Evolutionary conservation across 192 early-diverging fungal species (phyloP).

Genomic region (Backusella parvicylindrica): DNA sequence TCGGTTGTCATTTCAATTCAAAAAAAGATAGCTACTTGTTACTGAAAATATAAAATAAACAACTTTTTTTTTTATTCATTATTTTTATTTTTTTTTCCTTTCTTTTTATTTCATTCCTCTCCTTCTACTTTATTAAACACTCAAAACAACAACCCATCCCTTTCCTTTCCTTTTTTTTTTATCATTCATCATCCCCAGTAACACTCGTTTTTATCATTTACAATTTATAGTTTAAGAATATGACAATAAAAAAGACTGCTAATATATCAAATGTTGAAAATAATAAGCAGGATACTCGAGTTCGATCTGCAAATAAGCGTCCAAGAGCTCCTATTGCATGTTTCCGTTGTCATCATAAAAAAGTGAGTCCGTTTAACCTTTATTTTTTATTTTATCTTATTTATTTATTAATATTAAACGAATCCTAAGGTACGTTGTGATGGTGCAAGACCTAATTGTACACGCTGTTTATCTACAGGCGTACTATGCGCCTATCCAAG

Average conservation of each 20-base stretch:
- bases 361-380: not conserved
- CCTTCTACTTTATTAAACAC: not conserved
- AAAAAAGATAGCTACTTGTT: not conserved
- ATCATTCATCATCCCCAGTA: not conserved
- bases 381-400: not conserved
- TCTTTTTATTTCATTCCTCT: not conserved
- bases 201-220: not conserved
- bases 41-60: not conserved
- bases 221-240: not conserved
- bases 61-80: not conserved
- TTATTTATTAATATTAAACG: not conserved
- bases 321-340: conserved; percentile 31
- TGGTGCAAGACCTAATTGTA: conserved; percentile 25
- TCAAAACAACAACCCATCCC: not conserved
- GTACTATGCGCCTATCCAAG: conserved; percentile 24
- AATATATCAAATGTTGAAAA: conserved; percentile 3
- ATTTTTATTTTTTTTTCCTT: not conserved
- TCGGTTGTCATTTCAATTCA: not conserved
- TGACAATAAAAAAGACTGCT: not conserved
- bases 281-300: not conserved
- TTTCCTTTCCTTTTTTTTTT: not conserved
- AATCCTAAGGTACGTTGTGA: conserved; percentile 26
- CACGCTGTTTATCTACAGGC: conserved; percentile 16
- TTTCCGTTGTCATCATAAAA: conserved; percentile 30
- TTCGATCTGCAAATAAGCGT: conserved; percentile 14